phyloP scores from a whole-genome alignment of 2,329 filamentous ascomycete species.

The Sphaerulina vaccinii region DNA sequence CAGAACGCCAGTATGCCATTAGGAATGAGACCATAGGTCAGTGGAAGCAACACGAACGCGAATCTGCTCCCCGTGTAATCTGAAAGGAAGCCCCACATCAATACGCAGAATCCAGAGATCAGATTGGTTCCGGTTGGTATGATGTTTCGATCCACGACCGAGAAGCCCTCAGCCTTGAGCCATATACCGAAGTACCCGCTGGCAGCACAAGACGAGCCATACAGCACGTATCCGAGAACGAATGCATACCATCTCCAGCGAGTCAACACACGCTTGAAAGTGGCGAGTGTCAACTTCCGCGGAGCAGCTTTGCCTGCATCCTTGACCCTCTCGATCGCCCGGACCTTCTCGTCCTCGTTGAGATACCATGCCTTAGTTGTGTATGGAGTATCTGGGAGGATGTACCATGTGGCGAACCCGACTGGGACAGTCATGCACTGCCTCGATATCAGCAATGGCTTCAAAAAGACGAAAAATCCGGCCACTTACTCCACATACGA shows the following conservation, averaged over 20 bases:
- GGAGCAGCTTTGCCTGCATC: slow-evolving; percentile 11
- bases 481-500: slow-evolving; percentile 47
- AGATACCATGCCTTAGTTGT: slow-evolving; percentile 18
- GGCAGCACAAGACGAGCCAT: slow-evolving; percentile 6
- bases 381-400: slow-evolving; percentile 50
- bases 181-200: slow-evolving; percentile 11
- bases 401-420: slow-evolving; percentile 52
- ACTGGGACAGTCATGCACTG: slow-evolving; percentile 50
- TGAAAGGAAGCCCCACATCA: too few relatives aligned
- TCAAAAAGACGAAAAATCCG: not conserved
- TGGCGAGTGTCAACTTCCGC: slow-evolving; percentile 8
- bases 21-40: too few relatives aligned
- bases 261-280: slow-evolving; percentile 15
- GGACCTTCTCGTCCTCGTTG: slow-evolving; percentile 6
- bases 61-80: too few relatives aligned
- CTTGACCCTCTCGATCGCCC: slow-evolving; percentile 14
- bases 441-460: not conserved
- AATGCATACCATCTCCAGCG: slow-evolving; percentile 23
- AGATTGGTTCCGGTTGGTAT: too few relatives aligned
- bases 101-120: too few relatives aligned
- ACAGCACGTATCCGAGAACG: slow-evolving; percentile 11
- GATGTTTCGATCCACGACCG: too few relatives aligned
- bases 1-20: too few relatives aligned
- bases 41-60: too few relatives aligned
- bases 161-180: slow-evolving; percentile 13